Evolutionary conservation across 2,329 filamentous ascomycete species (phyloP).

Genomic region (Hymenoscyphus scutula): DNA sequence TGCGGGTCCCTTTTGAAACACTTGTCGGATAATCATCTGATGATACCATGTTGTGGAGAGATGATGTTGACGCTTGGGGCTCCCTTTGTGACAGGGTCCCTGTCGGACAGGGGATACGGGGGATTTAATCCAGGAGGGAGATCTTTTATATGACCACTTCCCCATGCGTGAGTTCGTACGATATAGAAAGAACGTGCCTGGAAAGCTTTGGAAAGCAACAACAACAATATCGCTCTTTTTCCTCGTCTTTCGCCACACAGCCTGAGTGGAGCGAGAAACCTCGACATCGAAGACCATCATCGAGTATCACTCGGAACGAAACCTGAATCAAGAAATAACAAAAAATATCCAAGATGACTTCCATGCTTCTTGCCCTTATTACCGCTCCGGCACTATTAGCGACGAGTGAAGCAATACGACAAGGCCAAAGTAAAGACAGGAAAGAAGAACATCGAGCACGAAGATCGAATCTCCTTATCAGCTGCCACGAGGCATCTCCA

Average conservation of each 20-base stretch:
- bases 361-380: constrained; percentile 25
- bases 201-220: not conserved
- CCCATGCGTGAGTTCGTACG: constrained; percentile 12
- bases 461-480: constrained; percentile 47
- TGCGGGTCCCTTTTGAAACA: not conserved
- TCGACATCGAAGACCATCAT: not conserved
- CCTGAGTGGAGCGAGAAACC: not conserved
- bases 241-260: not conserved
- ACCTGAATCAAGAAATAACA: not conserved
- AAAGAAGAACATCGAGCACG: constrained; percentile 49
- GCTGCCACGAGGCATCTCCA: constrained; percentile 44
- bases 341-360: constrained; percentile 18
- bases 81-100: not conserved
- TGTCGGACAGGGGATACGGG: not conserved
- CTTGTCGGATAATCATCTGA: constrained; percentile 21
- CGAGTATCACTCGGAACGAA: not conserved
- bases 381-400: constrained; percentile 44
- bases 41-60: constrained; percentile 12
- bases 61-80: not conserved
- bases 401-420: constrained; percentile 48
- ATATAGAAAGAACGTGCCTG: not conserved
- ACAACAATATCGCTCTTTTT: not conserved
- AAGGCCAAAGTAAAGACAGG: constrained; percentile 48
- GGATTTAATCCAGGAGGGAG: constrained; percentile 10
- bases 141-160: constrained; percentile 23